Base-by-base conservation (phyloP, 768 basidiomycete species). In the Russula vinacea region DNA sequence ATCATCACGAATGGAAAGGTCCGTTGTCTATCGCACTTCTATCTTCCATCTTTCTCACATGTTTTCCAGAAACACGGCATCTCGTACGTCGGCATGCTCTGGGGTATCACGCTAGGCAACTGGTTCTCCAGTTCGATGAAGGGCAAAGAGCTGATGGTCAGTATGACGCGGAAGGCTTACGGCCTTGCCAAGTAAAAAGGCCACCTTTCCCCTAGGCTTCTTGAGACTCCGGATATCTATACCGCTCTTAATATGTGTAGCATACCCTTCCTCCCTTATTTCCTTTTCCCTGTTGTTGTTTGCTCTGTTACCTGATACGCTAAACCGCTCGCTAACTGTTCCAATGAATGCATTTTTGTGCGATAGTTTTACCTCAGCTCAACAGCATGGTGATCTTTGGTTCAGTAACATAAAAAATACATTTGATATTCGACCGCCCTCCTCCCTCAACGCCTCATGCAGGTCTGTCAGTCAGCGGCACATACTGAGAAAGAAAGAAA, bases 381-480 rank as follows among this genome's bases (percentile, higher is more conserved):
- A 5, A 19, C 9, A 10, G 11, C 19, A 44, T n/a, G n/a, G n/a
- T 16, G 40, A 4, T 17, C n/a, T 52, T 44, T 17, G 14, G 39
- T 29, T 49, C 44, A 29, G 29, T 33, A 14, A 19, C n/a, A 10
- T 19, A 50, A 6, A 50, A 50, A 40, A 49, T 56, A 52, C 59
- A 52, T 33, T 40, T 40, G 4, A 47, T 47, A 22, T 47, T 6
- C 22, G 22, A 22, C 45, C 44, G 9, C n/a, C 1, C 22, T n/a
- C 22, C 10, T 8, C 13, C 40, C 16, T 7, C 60, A 32, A 53
- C 14, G 29, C 22, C 19, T 58, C 50, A 57, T 22, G 53, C 22
- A 4, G 64, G 64, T 24, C 56, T 47, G 71, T 90, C 88, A 1
- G 88, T 90, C 67, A 90, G 73, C 0, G 87, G 87, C 14, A 89